Conservation (phyloP, 2,329 filamentous ascomycete species). For the Colletotrichum cereale region DNA sequence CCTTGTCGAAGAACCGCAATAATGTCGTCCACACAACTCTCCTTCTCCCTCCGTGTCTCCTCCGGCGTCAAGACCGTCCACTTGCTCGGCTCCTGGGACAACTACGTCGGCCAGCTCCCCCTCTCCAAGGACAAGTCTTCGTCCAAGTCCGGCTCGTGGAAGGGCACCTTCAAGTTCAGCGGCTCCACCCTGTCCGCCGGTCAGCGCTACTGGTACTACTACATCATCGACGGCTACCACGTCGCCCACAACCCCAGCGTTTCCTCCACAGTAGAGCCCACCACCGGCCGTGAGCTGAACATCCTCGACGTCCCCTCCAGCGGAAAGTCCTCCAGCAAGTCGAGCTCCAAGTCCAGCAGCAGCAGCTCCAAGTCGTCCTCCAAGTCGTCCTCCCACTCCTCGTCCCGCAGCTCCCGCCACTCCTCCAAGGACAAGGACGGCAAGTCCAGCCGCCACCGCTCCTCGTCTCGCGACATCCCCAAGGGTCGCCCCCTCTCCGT, state of each 20-base stretch:
- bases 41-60: slow-evolving; percentile 96
- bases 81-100: slow-evolving; percentile 97
- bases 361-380: slow-evolving; percentile 60
- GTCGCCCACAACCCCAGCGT: slow-evolving; percentile 95
- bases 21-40: slow-evolving; percentile 94
- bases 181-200: slow-evolving; percentile 86
- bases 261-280: slow-evolving; percentile 91
- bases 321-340: slow-evolving; percentile 53
- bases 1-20: slow-evolving; percentile 56
- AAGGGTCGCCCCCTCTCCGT: slow-evolving; percentile 91
- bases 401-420: slow-evolving; percentile 52
- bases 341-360: slow-evolving; percentile 44
- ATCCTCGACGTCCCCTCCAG: slow-evolving; percentile 87
- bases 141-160: slow-evolving; percentile 91
- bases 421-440: slow-evolving; percentile 53
- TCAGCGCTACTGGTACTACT: slow-evolving; percentile 99
- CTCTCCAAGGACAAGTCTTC: slow-evolving; percentile 88
- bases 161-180: slow-evolving; percentile 97
- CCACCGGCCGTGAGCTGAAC: slow-evolving; percentile 96
- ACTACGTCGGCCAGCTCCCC: slow-evolving; percentile 93
- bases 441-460: slow-evolving; percentile 62
- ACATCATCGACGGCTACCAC: slow-evolving; percentile 99
- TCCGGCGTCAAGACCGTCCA: slow-evolving; percentile 98
- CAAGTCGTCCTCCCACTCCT: slow-evolving; percentile 61
- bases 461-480: slow-evolving; percentile 75